Conservation (phyloP, 495 filamentous ascomycete genomes). For the Penicillium lividum region DNA sequence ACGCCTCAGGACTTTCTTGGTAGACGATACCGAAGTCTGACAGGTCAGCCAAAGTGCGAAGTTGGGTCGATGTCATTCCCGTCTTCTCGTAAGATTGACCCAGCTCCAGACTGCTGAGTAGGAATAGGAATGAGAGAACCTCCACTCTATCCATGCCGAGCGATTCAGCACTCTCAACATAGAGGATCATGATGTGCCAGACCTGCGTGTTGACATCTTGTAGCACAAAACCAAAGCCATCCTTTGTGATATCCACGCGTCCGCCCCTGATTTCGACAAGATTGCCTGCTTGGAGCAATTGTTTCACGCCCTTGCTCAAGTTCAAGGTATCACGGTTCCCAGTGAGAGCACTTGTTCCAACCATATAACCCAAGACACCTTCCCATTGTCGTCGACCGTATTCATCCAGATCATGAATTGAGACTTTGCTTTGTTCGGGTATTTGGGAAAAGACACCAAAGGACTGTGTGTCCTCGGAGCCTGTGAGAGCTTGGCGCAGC, state of each 20-base stretch:
- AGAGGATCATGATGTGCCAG: constrained; percentile 91
- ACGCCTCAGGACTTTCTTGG: constrained; percentile 54
- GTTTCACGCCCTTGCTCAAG: constrained; percentile 78
- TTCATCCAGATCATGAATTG: constrained; percentile 72
- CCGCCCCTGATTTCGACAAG: constrained; percentile 68
- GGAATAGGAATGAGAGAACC: constrained; percentile 92
- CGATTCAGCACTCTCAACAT: constrained; percentile 80
- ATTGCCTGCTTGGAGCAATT: constrained; percentile 74
- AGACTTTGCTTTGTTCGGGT: constrained; percentile 57
- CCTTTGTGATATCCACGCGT: constrained; percentile 75
- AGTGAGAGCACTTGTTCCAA: constrained; percentile 63
- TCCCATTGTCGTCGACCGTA: constrained; percentile 93
- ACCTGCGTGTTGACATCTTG: constrained; percentile 96
- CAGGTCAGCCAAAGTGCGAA: constrained; percentile 82
- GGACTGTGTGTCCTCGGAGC: constrained; percentile 78
- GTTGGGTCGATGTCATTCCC: constrained; percentile 74
- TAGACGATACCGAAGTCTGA: constrained; percentile 92
- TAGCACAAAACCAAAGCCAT: constrained; percentile 89
- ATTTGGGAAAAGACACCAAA: constrained; percentile 80
- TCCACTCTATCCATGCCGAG: constrained; percentile 85
- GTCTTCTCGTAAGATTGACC: constrained; percentile 83
- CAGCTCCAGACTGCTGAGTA: constrained; percentile 90
- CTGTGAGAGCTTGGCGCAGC: constrained; percentile 80
- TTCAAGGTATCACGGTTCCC: constrained; percentile 45
- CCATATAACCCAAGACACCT: constrained; percentile 92